Base-by-base conservation (phyloP, 805 yeast genomes). In the Scheffersomyces ergatensis region DNA sequence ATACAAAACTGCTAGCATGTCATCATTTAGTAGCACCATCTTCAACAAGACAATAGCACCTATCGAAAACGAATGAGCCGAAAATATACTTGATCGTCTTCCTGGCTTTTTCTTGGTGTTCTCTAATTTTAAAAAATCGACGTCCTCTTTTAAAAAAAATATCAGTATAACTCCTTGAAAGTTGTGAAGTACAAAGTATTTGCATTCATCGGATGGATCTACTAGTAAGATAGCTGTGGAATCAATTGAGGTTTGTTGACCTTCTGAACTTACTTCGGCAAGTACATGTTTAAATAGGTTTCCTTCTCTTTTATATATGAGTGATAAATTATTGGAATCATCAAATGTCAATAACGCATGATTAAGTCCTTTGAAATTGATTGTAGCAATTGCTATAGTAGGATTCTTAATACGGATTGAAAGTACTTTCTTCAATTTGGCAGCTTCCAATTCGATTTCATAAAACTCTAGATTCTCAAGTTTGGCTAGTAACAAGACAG, bases 1-100 rank as follows among this genome's bases (percentile, higher is more conserved):
- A 43, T 60, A 64, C 5, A 66, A 40, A 1, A 64, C 42, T 2
- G 66, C 70, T 13, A 65, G n/a, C 11, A 44, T 24, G 13, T 36
- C 24, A 3, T 37, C 24, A 9, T 42, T 33, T 15, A 54, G 32
- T 17, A 48, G 26, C 11, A 40, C 51, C 43, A 56, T 45, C 18
- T 44, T 39, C 37, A 46, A 45, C 5, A 56, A 46, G 8, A 51
- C 52, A 15, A 52, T 40, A n/a, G 46, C 40, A 1, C 61, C 61
- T n/a, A 55, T 46, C 7, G 51, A 38, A 12, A 45, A 19, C 2
- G 57, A 37, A 8, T 35, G 33, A 4, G 41, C 15, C 3, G 38
- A 30, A 45, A 47, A 45, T 15, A 35, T 16, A 13, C 29, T 17
- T 13, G 21, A 23, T 3, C 25, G 26, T 14, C 23, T 20, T 25